These are phyloP conservation scores for Yamadazyma sp. DNA, from an alignment of 805 yeast species.

Conservation along the genomic window DNA sequence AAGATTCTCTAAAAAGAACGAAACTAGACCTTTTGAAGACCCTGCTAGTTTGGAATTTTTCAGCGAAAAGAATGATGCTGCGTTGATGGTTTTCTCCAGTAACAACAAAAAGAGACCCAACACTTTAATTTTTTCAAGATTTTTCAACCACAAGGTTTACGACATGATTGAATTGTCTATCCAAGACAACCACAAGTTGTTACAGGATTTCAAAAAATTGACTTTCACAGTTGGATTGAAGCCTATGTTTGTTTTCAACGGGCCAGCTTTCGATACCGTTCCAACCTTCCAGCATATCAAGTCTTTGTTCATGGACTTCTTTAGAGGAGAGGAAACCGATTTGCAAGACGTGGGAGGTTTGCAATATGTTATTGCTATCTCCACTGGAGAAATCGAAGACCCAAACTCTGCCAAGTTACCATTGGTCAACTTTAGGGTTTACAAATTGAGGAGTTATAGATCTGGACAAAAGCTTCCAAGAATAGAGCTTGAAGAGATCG, in stretches of 20 bases:
- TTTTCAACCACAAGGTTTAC: constrained; percentile 84
- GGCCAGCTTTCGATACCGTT: constrained; percentile 85
- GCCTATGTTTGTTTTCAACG: constrained; percentile 93
- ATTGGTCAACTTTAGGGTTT: constrained; percentile 84
- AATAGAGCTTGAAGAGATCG: constrained; percentile 91
- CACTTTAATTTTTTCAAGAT: constrained; percentile 82
- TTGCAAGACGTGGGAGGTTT: constrained; percentile 92
- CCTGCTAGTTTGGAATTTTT: constrained; percentile 81
- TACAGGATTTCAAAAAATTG: constrained; percentile 74
- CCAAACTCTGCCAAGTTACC: constrained; percentile 74
- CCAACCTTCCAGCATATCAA: constrained; percentile 84
- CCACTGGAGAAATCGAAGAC: constrained; percentile 74
- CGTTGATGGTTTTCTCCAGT: constrained; percentile 75
- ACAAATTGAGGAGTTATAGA: constrained; percentile 74
- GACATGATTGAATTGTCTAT: constrained; percentile 92
- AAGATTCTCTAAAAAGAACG: constrained; percentile 86
- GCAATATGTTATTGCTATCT: constrained; percentile 83
- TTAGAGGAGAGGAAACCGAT: constrained; percentile 77
- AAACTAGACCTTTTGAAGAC: constrained; percentile 91
- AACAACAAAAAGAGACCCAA: constrained; percentile 91
- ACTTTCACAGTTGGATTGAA: constrained; percentile 88
- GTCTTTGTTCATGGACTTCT: constrained; percentile 87
- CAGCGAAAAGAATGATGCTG: constrained; percentile 90
- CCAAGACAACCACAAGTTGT: constrained; percentile 61
- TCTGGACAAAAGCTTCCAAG: constrained; percentile 90